These are phyloP conservation scores for Coleophoma eucalyptorum DNA, from an alignment of 2,329 filamentous ascomycete species.

Conservation along the genomic window DNA sequence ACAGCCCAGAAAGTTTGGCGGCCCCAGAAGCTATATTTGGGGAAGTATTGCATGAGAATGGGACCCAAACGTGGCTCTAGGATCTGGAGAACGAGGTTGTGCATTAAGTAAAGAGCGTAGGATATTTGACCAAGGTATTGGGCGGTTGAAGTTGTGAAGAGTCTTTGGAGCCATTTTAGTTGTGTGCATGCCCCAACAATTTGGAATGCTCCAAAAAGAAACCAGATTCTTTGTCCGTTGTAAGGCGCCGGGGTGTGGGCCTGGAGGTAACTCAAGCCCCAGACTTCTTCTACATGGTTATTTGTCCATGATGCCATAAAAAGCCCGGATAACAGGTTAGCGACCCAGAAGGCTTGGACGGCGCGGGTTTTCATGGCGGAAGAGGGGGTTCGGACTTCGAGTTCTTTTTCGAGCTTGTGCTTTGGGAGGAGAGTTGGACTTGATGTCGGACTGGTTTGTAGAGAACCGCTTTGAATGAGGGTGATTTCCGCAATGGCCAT, in stretches of 20 bases:
- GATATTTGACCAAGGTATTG: slow-evolving; percentile 55
- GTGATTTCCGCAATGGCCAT: slow-evolving; percentile 41
- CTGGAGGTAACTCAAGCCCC: slow-evolving; percentile 15
- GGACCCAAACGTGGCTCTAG: slow-evolving; percentile 20
- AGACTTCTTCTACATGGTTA: slow-evolving; percentile 16
- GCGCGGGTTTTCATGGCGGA: slow-evolving; percentile 4
- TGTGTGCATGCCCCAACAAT: slow-evolving; percentile 28
- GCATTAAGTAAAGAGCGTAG: slow-evolving; percentile 55
- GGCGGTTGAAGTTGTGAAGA: slow-evolving; percentile 43
- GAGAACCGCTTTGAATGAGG: slow-evolving; percentile 27
- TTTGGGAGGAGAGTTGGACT: slow-evolving; percentile 17
- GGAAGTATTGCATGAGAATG: slow-evolving; percentile 11
- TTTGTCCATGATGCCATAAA: slow-evolving; percentile 27
- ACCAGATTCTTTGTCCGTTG: slow-evolving; percentile 23
- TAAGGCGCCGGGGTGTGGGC: slow-evolving; percentile 21
- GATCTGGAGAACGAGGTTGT: slow-evolving; percentile 43
- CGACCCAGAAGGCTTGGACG: slow-evolving; percentile 19
- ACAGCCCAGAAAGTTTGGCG: slow-evolving; percentile 27
- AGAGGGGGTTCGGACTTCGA: background rate
- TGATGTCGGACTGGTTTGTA: slow-evolving; percentile 10
- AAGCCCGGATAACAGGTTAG: slow-evolving; percentile 19
- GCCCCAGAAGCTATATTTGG: slow-evolving; percentile 15
- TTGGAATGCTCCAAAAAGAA: slow-evolving; percentile 23
- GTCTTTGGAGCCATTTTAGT: slow-evolving; percentile 31
- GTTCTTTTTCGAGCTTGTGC: slow-evolving; percentile 8